Conservation (phyloP, 441 rosid species). For the Syzygium malaccense region DNA sequence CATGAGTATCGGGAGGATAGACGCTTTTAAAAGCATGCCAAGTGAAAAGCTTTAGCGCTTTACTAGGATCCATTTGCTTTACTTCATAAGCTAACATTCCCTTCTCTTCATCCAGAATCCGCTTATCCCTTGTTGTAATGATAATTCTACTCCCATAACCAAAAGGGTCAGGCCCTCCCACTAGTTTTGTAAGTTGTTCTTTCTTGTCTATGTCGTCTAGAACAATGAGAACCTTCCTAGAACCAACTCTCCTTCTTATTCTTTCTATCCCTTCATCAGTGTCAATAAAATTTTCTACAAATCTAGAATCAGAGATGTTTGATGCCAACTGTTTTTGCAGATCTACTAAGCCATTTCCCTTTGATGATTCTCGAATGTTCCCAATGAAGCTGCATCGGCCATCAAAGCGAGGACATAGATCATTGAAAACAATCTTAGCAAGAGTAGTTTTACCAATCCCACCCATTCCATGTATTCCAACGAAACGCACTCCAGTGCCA, state of each 20-base stretch:
- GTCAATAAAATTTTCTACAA: not conserved
- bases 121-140: not conserved
- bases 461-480: not conserved
- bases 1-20: not conserved
- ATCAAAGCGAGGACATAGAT: not conserved
- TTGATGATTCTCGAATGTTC: not conserved
- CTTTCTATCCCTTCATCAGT: not conserved
- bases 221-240: not conserved
- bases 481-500: accelerated
- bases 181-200: not conserved
- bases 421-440: not conserved
- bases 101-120: not conserved
- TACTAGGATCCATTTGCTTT: not conserved
- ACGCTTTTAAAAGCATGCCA: not conserved
- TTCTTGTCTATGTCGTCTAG: not conserved
- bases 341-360: not conserved
- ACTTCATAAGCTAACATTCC: not conserved
- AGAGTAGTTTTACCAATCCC: not conserved
- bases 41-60: not conserved
- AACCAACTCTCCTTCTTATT: not conserved
- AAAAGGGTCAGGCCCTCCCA: not conserved
- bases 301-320: not conserved
- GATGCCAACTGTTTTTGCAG: not conserved
- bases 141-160: not conserved
- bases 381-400: not conserved